A percentile compares a stretch with the other conserved stretches of the same genome.
These are phyloP conservation scores for Clavispora asparagi DNA, from an alignment of 805 yeast species.

Conservation along the genomic window DNA sequence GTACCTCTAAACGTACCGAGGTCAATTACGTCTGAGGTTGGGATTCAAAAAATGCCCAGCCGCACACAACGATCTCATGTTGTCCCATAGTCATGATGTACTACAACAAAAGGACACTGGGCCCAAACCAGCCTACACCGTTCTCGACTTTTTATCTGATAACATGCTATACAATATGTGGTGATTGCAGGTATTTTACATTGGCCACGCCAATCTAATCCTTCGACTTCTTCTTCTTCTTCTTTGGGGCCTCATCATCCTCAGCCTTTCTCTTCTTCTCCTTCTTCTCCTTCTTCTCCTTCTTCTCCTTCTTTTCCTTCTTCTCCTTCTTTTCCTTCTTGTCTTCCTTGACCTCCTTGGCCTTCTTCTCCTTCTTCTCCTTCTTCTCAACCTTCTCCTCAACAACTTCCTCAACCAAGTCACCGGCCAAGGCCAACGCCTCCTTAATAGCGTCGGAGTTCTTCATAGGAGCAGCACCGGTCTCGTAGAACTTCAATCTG, in stretches of 20 bases:
- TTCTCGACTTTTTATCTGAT: background rate
- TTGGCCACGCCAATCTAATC: conserved; percentile 20
- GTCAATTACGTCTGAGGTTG: too few species aligned
- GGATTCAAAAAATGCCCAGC: too few species aligned
- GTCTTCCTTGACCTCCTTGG: conserved; percentile 17
- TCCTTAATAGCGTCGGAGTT: conserved; percentile 90
- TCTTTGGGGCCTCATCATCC: conserved; percentile 34
- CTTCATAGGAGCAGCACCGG: conserved; percentile 96
- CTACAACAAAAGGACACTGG: too few species aligned
- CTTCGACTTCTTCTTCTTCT: conserved; percentile 44
- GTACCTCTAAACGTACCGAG: too few species aligned
- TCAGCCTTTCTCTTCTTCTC: conserved; percentile 30
- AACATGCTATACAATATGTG: conserved; percentile 14
- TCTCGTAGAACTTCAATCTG: conserved; percentile 90
- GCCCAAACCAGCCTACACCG: background rate
- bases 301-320: conserved; percentile 25
- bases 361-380: conserved; percentile 26
- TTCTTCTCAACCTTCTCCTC: conserved; percentile 16
- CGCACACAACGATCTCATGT: too few species aligned
- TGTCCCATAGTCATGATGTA: too few species aligned
- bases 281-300: conserved; percentile 30
- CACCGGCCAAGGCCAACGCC: conserved; percentile 71
- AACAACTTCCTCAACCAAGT: conserved; percentile 37
- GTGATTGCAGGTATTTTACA: conserved; percentile 4
- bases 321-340: conserved; percentile 23